Evolutionary conservation across 164 flowering plant genomes (phyloP).

Genomic region (Aristolochia fimbriata): DNA sequence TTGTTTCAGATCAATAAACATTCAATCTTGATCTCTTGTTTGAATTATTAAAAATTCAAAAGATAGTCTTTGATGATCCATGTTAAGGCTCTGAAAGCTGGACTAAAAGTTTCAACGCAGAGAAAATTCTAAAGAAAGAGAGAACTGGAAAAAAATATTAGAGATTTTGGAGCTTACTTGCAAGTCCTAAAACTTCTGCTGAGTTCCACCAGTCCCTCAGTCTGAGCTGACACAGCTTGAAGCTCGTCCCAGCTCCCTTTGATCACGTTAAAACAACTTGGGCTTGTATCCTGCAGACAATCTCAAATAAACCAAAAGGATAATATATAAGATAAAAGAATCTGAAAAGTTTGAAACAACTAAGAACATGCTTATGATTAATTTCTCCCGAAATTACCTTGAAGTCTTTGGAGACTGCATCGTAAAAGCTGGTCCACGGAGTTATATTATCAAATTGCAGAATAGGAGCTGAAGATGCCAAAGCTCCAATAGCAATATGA

Average conservation of each 20-base stretch:
- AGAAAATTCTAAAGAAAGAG: background rate
- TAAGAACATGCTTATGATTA: background rate
- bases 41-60: too few relatives aligned
- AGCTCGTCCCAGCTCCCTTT: conserved; percentile 50
- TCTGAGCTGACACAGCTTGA: conserved; percentile 19
- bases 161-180: conserved; percentile 27
- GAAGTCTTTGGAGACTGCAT: conserved; percentile 45
- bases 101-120: too few relatives aligned
- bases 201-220: conserved; percentile 25
- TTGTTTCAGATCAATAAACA: too few relatives aligned
- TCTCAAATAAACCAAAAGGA: background rate
- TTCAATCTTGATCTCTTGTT: too few relatives aligned
- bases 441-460: conserved; percentile 40
- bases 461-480: conserved; percentile 58
- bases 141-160: background rate
- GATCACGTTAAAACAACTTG: conserved; percentile 47
- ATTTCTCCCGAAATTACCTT: conserved; percentile 23
- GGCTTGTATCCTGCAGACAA: conserved; percentile 35
- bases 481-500: conserved; percentile 46
- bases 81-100: too few relatives aligned
- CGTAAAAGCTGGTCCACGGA: conserved; percentile 51
- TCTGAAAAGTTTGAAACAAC: background rate
- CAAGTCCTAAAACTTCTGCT: conserved; percentile 39
- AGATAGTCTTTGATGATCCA: too few relatives aligned
- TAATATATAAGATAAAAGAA: background rate